A percentile compares a stretch with the other conserved stretches of the same genome.
These are phyloP conservation scores for Apostasia ramifera DNA, from an alignment of 106 monocot species.

Conservation along the genomic window DNA sequence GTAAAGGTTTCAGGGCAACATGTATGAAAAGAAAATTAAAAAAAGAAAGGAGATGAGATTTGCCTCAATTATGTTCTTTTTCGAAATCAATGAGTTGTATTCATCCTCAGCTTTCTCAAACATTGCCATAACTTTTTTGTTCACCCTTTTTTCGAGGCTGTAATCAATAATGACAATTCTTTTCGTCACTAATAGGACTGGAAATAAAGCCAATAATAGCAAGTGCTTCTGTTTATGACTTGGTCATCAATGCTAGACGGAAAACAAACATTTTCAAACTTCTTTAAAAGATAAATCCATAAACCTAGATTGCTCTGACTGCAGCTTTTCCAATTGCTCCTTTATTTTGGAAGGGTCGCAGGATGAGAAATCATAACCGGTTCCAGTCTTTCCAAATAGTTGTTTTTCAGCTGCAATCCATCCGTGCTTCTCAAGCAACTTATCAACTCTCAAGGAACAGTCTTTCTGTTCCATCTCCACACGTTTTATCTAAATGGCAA, in stretches of 20 bases:
- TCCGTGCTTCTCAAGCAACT: constrained; percentile 72
- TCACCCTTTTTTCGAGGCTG: constrained; percentile 93
- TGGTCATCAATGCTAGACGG: neutral
- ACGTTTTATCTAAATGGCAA: constrained; percentile 56
- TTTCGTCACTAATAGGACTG: neutral
- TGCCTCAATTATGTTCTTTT: constrained; percentile 93
- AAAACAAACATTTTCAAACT: neutral
- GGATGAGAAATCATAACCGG: constrained; percentile 87
- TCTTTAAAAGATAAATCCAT: constrained; percentile 1
- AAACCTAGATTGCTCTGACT: constrained; percentile 73
- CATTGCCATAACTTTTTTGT: constrained; percentile 98
- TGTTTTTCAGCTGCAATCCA: constrained; percentile 94
- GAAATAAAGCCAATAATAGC: neutral
- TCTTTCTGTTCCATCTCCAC: constrained; percentile 89
- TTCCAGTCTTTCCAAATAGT: constrained; percentile 80
- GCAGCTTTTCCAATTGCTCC: constrained; percentile 68
- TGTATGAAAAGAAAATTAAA: neutral
- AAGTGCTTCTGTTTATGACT: neutral
- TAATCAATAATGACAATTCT: constrained; percentile 10
- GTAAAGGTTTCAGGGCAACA: neutral
- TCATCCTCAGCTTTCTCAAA: constrained; percentile 99
- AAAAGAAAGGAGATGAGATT: neutral
- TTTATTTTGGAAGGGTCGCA: constrained; percentile 53
- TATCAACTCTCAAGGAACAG: constrained; percentile 69
- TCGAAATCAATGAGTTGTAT: constrained; percentile 76